These are phyloP conservation scores for Microglena sp. DNA, from an alignment of 139 green algal genomes.

Conservation along the genomic window DNA sequence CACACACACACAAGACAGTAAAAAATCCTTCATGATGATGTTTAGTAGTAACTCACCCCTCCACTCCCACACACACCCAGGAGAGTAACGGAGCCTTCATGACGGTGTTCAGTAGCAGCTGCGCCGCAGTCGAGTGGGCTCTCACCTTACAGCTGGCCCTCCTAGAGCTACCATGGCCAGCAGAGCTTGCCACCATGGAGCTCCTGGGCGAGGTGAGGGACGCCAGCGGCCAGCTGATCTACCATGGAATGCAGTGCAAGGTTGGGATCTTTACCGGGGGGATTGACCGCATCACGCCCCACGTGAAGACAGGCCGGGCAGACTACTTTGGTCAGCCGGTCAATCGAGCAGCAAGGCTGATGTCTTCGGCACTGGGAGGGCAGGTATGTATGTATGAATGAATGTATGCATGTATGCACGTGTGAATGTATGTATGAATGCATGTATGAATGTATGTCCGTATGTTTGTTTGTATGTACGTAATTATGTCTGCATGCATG, in stretches of 20 bases:
- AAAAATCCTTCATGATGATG: too few relatives aligned
- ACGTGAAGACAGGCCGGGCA: constrained; percentile 34
- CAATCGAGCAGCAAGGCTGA: constrained; percentile 40
- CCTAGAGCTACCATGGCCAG: constrained; percentile 23
- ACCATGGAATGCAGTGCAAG: constrained; percentile 23
- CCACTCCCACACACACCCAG: too few relatives aligned
- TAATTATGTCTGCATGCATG: too few relatives aligned
- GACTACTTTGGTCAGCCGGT: constrained; percentile 46
- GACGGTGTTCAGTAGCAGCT: constrained; percentile 7
- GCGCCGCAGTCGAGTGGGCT: constrained; percentile 8
- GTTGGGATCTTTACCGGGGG: constrained; percentile 36
- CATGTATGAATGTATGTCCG: too few relatives aligned
- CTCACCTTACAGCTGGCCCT: constrained; percentile 21
- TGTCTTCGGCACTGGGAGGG: constrained; percentile 37
- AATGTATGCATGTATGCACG: too few relatives aligned
- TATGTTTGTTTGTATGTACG: too few relatives aligned
- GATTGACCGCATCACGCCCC: constrained; percentile 38
- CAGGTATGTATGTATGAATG: too few relatives aligned
- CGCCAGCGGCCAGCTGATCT: constrained; percentile 30
- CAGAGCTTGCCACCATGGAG: constrained; percentile 17
- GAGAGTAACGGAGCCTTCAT: constrained; percentile 39
- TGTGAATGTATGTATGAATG: too few relatives aligned
- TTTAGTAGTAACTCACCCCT: too few relatives aligned
- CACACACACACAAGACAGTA: not conserved
- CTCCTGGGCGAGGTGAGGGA: constrained; percentile 14